Conservation (phyloP, 2,329 filamentous ascomycete genomes). For the Dendrostoma leiphaemia region DNA sequence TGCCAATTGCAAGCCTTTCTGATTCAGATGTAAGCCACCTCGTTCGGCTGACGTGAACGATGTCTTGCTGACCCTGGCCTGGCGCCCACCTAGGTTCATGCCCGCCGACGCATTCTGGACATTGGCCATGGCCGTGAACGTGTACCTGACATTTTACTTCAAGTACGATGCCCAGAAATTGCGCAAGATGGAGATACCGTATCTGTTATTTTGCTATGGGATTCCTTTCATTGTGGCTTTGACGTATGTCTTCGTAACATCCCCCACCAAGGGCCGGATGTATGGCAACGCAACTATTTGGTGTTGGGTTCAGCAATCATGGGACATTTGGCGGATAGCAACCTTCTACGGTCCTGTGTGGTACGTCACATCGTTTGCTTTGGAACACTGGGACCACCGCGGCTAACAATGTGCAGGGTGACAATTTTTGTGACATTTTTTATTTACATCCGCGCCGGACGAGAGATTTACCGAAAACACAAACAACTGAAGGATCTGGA, state of each 20-base stretch:
- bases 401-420: no score
- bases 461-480: conserved; percentile 66
- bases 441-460: conserved; percentile 66
- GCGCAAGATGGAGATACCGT: conserved; percentile 67
- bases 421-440: conserved; percentile 59
- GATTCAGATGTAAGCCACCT: conserved; percentile 71
- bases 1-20: conserved; percentile 76
- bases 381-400: no score
- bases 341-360: conserved; percentile 74
- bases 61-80: conserved; percentile 5
- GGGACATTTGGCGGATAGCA: conserved; percentile 70
- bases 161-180: conserved; percentile 67
- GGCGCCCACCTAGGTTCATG: conserved; percentile 66
- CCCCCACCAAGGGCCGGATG: conserved; percentile 49
- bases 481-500: conserved; percentile 53
- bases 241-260: conserved; percentile 63
- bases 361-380: conserved; percentile 41
- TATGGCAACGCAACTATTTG: conserved; percentile 76
- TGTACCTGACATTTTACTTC: conserved; percentile 77
- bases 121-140: conserved; percentile 79
- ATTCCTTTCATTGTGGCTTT: conserved; percentile 69
- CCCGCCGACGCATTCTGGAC: conserved; percentile 75
- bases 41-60: not conserved
- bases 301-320: conserved; percentile 72
- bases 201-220: conserved; percentile 69